Conservation (phyloP, 192 early-diverging fungal species). For the Rhizoclosmatium sp. region DNA sequence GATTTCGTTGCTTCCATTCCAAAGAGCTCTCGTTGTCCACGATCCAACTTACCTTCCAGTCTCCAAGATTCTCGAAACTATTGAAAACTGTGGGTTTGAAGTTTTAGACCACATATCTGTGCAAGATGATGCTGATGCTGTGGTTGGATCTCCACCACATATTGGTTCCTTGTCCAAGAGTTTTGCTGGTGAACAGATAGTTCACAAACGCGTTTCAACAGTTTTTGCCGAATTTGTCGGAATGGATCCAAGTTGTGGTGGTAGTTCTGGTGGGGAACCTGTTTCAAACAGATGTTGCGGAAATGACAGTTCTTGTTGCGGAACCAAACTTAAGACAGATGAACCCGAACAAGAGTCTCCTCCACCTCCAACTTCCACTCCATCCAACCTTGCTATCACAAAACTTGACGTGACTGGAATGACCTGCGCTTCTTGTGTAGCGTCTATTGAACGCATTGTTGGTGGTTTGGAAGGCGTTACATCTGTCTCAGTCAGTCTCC, state of each 20-base stretch:
- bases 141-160: not conserved
- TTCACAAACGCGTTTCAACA: not conserved
- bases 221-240: slow-evolving; percentile 1
- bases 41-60: slow-evolving; percentile 37
- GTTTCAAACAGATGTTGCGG: slow-evolving; percentile 4
- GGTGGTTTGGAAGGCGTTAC: slow-evolving; percentile 34
- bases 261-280: not conserved
- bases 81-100: slow-evolving; percentile 83
- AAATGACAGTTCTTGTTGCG: not conserved
- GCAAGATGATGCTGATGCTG: not conserved
- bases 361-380: not conserved
- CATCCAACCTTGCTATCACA: slow-evolving; percentile 26
- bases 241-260: slow-evolving; percentile 1
- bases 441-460: slow-evolving; percentile 45
- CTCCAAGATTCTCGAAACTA: slow-evolving; percentile 52
- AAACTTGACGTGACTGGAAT: slow-evolving; percentile 53
- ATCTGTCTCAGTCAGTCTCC: slow-evolving; percentile 40
- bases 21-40: slow-evolving; percentile 66
- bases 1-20: slow-evolving; percentile 73
- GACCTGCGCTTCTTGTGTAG: slow-evolving; percentile 60
- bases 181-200: no score
- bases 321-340: not conserved
- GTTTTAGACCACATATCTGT: slow-evolving; percentile 40
- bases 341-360: not conserved
- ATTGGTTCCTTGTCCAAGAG: not conserved